Conservation (phyloP, 2,329 filamentous ascomycete genomes). For the Ambrosiella cleistominuta region DNA sequence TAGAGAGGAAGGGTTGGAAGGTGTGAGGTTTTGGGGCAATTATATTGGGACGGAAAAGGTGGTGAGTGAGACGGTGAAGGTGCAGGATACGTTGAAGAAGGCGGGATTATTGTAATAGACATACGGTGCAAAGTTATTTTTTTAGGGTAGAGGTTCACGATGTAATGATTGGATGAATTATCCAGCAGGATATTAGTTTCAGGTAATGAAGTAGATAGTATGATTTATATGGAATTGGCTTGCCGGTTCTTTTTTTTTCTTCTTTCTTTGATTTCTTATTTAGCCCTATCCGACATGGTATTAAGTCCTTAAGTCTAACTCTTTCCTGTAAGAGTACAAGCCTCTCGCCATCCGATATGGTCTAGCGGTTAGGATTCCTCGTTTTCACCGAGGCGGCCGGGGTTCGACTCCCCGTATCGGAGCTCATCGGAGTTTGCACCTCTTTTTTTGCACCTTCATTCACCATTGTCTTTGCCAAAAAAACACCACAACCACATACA, state of each 20-base stretch:
- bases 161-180: too few relatives aligned
- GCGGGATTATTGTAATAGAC: slow-evolving; percentile 22
- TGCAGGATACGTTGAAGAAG: slow-evolving; percentile 28
- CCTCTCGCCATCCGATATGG: slow-evolving; percentile 7
- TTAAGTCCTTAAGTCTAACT: too few relatives aligned
- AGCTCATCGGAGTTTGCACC: neutral
- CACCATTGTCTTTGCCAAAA: neutral
- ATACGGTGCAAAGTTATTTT: too few relatives aligned
- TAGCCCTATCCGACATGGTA: too few relatives aligned
- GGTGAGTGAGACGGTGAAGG: slow-evolving; percentile 24
- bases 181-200: too few relatives aligned
- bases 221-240: too few relatives aligned
- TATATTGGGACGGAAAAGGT: slow-evolving; percentile 30
- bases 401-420: slow-evolving; percentile 13
- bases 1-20: slow-evolving; percentile 81
- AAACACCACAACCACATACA: neutral
- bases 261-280: neutral
- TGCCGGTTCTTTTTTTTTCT: too few relatives aligned
- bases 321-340: neutral
- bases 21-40: slow-evolving; percentile 87
- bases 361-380: slow-evolving; percentile 14
- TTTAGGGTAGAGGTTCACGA: too few relatives aligned
- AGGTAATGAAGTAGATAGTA: too few relatives aligned
- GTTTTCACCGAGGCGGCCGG: slow-evolving; percentile 13
- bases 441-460: neutral